Conservation (phyloP, 2,329 filamentous ascomycete species). For the Pyricularia sp. region DNA sequence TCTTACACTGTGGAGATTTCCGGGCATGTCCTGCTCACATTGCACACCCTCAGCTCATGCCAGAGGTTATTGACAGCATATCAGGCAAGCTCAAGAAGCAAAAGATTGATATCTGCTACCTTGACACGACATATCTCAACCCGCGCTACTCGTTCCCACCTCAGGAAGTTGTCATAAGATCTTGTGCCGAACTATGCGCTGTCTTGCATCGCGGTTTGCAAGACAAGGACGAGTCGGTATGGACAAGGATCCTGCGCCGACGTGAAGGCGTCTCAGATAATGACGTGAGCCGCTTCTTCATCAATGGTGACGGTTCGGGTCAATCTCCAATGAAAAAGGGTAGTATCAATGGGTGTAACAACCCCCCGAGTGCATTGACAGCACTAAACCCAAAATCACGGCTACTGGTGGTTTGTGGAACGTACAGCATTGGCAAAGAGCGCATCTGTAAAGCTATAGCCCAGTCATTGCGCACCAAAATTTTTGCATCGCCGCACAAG, state of each 20-base stretch:
- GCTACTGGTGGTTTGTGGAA: slow-evolving; percentile 86
- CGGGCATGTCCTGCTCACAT: slow-evolving; percentile 81
- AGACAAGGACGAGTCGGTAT: slow-evolving; percentile 31
- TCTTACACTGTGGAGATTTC: slow-evolving; percentile 94
- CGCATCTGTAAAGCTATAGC: slow-evolving; percentile 91
- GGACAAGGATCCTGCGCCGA: slow-evolving; percentile 32
- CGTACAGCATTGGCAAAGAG: slow-evolving; percentile 97
- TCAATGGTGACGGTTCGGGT: neutral
- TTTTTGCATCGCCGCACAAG: slow-evolving; percentile 78
- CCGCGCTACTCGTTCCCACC: slow-evolving; percentile 91
- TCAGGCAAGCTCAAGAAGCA: slow-evolving; percentile 69
- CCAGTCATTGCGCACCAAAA: slow-evolving; percentile 74
- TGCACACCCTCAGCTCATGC: slow-evolving; percentile 69
- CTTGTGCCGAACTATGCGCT: slow-evolving; percentile 83
- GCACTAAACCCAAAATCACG: slow-evolving; percentile 40
- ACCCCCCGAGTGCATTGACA: slow-evolving; percentile 11
- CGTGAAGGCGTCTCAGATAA: slow-evolving; percentile 24
- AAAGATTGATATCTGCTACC: slow-evolving; percentile 88
- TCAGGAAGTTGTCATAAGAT: slow-evolving; percentile 77
- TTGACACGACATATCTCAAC: slow-evolving; percentile 95
- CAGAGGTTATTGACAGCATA: slow-evolving; percentile 60
- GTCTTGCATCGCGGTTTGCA: slow-evolving; percentile 23
- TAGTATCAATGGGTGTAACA: slow-evolving; percentile 19
- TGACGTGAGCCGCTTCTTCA: slow-evolving; percentile 46
- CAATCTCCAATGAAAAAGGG: neutral